Evolutionary conservation across 164 flowering plant genomes (phyloP).

Genomic region (Dillenia suffruticosa): DNA sequence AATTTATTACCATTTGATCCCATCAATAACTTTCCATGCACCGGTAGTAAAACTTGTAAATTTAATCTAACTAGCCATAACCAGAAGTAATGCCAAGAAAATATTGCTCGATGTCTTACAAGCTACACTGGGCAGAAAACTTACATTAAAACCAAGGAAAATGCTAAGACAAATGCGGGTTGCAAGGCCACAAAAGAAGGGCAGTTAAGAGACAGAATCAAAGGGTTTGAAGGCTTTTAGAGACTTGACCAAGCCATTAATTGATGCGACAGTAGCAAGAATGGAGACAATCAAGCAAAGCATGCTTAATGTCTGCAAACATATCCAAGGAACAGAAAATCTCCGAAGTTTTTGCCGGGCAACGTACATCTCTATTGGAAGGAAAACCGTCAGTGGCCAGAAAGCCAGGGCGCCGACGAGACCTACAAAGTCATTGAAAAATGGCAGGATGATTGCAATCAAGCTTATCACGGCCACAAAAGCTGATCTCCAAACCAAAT

Average conservation of each 20-base stretch:
- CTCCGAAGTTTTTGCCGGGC: constrained; percentile 1
- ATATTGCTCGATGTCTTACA: too few relatives aligned
- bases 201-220: background rate
- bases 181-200: too few relatives aligned
- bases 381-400: constrained; percentile 21
- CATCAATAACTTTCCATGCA: too few relatives aligned
- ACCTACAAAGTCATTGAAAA: constrained; percentile 25
- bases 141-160: too few relatives aligned
- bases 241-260: constrained; percentile 3
- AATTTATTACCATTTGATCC: too few relatives aligned
- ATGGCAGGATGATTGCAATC: constrained; percentile 21
- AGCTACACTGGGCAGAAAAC: too few relatives aligned
- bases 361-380: constrained; percentile 19
- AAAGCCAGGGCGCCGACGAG: constrained; percentile 16
- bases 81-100: too few relatives aligned
- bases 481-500: constrained; percentile 31
- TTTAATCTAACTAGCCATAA: too few relatives aligned
- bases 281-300: constrained; percentile 13
- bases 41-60: too few relatives aligned
- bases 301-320: constrained; percentile 4
- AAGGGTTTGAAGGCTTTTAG: constrained; percentile 9
- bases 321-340: constrained; percentile 6
- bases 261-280: constrained; percentile 11
- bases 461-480: constrained; percentile 22
- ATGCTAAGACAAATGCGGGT: too few relatives aligned